Evolutionary conservation across 2,329 filamentous ascomycete species (phyloP), one percentile per base, ranked within the genome.

Genomic region (Rugonectria rugulosa): DNA sequence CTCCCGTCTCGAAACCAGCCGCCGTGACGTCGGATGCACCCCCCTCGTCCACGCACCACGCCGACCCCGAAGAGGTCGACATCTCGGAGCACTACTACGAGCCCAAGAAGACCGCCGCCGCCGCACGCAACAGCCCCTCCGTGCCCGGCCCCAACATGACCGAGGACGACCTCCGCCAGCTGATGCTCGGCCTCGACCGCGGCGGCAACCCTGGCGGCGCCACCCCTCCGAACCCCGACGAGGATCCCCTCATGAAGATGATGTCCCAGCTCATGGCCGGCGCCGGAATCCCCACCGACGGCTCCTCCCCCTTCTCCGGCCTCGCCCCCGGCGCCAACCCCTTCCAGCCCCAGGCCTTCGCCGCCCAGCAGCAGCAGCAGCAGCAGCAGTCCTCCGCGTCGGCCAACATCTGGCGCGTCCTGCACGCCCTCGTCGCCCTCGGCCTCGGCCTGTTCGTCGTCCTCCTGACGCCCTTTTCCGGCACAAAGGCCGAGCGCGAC

Each of bases 11-110:
- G n/a, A n/a, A n/a, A n/a, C n/a, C n/a, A n/a, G 53, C 72, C 10
- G 60, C 71, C 32, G 63, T 71, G 14, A 64, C 74, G 34, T n/a
- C 38, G 4, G 21, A 26, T n/a, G 14, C 40, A 23, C 4, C 40
- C 3, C 6, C 40, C 2, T 21, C 67, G 32, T 36, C 69, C 23
- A 61, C 72, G 19, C 70, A 72, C 23, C 75, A 82, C 65, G 85
- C 80, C 53, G 88, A 91, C 66, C 90, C 90, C 6, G 89, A 87
- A 5, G 90, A 92, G 72, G 82, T 91, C 60, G 90, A 93, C 71
- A 92, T 94, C 63, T 90, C 88, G n/a, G 75, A 88, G 61, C 88
- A 90, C 74, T 88, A 82, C 73, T 90, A 89, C 73, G 74, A 81
- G 27, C 87, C 87, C 2, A 73, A 76, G 20, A 73, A 75, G 9